Evolutionary conservation across 2,329 filamentous ascomycete species (phyloP).

Genomic region (Herpotrichia juniperi): DNA sequence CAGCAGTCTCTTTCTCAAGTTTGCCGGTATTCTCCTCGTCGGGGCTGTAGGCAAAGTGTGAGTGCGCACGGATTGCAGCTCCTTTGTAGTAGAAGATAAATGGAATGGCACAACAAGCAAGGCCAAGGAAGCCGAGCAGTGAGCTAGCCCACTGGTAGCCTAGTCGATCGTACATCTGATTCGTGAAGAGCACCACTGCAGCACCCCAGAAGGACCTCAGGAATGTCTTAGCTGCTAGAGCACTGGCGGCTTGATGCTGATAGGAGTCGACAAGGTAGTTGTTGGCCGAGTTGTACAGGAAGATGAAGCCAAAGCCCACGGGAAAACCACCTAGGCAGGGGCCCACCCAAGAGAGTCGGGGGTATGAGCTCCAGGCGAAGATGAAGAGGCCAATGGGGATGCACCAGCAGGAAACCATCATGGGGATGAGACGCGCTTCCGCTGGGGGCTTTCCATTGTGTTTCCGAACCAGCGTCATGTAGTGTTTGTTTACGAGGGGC

Average conservation of each 20-base stretch:
- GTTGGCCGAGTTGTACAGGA: conserved; percentile 74
- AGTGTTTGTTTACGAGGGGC: conserved; percentile 81
- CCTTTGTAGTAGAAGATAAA: conserved; percentile 83
- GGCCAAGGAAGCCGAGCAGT: conserved; percentile 73
- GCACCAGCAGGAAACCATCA: conserved; percentile 62
- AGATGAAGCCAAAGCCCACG: conserved; percentile 82
- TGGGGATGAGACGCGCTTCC: conserved; percentile 79
- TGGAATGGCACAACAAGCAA: conserved; percentile 82
- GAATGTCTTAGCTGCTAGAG: conserved; percentile 81
- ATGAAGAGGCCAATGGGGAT: conserved; percentile 72
- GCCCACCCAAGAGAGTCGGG: conserved; percentile 70
- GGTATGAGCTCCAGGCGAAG: conserved; percentile 73
- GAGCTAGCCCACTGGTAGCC: conserved; percentile 78
- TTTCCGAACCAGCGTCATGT: conserved; percentile 67
- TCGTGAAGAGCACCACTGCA: conserved; percentile 76
- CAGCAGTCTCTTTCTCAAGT: conserved; percentile 26
- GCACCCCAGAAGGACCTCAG: conserved; percentile 83
- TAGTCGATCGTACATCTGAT: conserved; percentile 72
- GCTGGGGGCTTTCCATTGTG: conserved; percentile 76
- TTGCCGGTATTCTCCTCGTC: conserved; percentile 54
- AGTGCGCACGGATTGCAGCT: conserved; percentile 69
- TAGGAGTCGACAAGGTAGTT: conserved; percentile 67
- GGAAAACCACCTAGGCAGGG: conserved; percentile 69
- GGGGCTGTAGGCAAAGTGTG: conserved; percentile 73
- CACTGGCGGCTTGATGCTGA: conserved; percentile 78